Percentiles rank a stretch among this genome's conserved stretches.
These are phyloP conservation scores for Penicillium mononematosum DNA, from an alignment of 495 filamentous ascomycete species.

Conservation along the genomic window DNA sequence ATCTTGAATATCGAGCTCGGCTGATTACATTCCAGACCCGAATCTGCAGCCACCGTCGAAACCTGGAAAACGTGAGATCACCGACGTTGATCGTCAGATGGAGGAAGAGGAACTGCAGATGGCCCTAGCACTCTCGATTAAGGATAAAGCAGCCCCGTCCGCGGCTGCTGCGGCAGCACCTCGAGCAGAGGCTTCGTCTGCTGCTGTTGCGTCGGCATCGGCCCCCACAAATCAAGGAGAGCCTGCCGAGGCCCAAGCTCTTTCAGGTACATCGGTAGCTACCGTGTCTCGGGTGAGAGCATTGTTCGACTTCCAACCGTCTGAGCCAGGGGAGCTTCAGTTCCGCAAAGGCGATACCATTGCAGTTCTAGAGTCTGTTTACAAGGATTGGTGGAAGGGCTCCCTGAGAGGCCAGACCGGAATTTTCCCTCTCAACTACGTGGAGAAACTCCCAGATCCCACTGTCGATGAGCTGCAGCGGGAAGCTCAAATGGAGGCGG, in stretches of 20 bases:
- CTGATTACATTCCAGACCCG: conserved; percentile 58
- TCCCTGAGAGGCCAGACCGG: conserved; percentile 91
- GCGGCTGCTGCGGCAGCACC: conserved; percentile 13
- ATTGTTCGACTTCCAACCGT: conserved; percentile 90
- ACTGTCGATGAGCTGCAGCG: conserved; percentile 91
- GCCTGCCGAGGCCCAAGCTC: conserved; percentile 45
- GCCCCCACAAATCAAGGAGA: conserved; percentile 42
- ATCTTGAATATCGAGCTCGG: neutral
- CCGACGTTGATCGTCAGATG: conserved; percentile 84
- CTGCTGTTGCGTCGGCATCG: conserved; percentile 28
- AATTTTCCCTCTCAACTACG: conserved; percentile 98
- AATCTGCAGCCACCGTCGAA: conserved; percentile 90
- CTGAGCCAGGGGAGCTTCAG: conserved; percentile 89
- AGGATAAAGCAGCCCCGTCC: conserved; percentile 56
- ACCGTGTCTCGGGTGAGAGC: conserved; percentile 94
- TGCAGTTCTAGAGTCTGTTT: conserved; percentile 94
- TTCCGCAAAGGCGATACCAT: conserved; percentile 98
- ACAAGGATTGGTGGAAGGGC: conserved; percentile 99
- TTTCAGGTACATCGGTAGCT: conserved; percentile 83
- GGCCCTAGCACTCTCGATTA: conserved; percentile 86
- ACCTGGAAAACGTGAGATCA: conserved; percentile 86
- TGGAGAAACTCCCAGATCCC: conserved; percentile 93
- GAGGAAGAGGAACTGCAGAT: conserved; percentile 98
- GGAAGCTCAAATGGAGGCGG: conserved; percentile 95
- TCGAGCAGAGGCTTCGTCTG: conserved; percentile 30